These are phyloP conservation scores for Fusarium domesticum DNA, from an alignment of 2,329 filamentous ascomycete genomes.

Conservation along the genomic window DNA sequence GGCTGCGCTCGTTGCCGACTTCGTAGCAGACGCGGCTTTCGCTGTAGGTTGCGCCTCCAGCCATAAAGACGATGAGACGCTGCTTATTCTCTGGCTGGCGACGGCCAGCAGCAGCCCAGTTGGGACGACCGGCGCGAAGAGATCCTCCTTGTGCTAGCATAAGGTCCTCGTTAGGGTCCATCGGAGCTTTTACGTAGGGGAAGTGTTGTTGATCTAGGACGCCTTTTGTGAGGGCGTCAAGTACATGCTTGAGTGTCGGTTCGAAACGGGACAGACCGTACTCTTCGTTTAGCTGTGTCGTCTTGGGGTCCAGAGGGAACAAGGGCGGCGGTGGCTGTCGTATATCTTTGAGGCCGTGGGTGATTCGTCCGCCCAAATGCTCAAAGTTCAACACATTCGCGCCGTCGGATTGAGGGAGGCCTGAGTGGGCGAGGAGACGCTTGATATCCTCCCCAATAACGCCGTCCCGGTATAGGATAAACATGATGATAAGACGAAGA, in stretches of 20 bases:
- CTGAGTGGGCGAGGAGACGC: conserved; percentile 79
- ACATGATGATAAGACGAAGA: conserved; percentile 80
- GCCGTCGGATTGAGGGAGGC: conserved; percentile 70
- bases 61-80: conserved; percentile 89
- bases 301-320: conserved; percentile 65
- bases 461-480: conserved; percentile 81
- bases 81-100: conserved; percentile 76
- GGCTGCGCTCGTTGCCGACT: conserved; percentile 65
- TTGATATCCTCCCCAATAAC: conserved; percentile 79
- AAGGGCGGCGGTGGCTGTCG: conserved; percentile 63
- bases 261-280: conserved; percentile 85
- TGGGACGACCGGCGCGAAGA: conserved; percentile 85
- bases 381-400: conserved; percentile 75
- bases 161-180: conserved; percentile 60
- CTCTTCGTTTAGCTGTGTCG: conserved; percentile 63
- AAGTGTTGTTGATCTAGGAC: conserved; percentile 64
- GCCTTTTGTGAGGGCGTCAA: conserved; percentile 70
- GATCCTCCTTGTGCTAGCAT: conserved; percentile 63
- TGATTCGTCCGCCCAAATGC: conserved; percentile 72
- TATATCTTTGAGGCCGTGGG: conserved; percentile 70
- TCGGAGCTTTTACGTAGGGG: conserved; percentile 69
- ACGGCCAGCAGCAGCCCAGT: conserved; percentile 84
- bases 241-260: conserved; percentile 74
- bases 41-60: conserved; percentile 90
- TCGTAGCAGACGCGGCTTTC: conserved; percentile 90